Conservation (phyloP, 805 yeast genomes). For the Yueomyces sp. region DNA sequence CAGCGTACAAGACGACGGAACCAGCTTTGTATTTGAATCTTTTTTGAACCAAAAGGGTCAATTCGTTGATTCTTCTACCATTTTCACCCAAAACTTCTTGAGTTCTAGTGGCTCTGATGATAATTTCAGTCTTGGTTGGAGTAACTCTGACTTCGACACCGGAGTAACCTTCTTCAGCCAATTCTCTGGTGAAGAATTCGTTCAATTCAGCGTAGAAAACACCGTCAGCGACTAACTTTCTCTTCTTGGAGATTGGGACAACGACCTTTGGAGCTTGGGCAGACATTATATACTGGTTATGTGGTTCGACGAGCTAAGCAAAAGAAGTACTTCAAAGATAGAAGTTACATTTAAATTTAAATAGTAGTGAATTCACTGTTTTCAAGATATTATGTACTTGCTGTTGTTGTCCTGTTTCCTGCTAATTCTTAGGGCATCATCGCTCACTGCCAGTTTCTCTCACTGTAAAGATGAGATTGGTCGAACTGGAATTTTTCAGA, state of each 20-base stretch:
- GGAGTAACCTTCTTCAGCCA: conserved; percentile 99
- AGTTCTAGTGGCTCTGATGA: conserved; percentile 98
- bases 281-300: background rate
- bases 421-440: too few relatives aligned
- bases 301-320: background rate
- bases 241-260: conserved; percentile 78
- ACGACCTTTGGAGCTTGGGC: conserved; percentile 3
- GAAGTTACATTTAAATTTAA: too few relatives aligned
- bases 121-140: conserved; percentile 94
- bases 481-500: too few relatives aligned
- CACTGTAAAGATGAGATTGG: too few relatives aligned
- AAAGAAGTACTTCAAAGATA: too few relatives aligned
- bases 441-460: too few relatives aligned
- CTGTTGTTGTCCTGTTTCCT: too few relatives aligned
- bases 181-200: conserved; percentile 99
- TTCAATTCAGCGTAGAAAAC: conserved; percentile 99
- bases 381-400: too few relatives aligned
- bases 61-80: conserved; percentile 99
- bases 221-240: conserved; percentile 99
- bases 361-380: too few relatives aligned
- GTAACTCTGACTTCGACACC: conserved; percentile 99
- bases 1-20: conserved; percentile 89
- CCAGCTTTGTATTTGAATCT: conserved; percentile 96
- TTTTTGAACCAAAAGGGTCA: conserved; percentile 94
- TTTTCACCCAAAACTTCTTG: conserved; percentile 98